These are phyloP conservation scores for Crassisporium funariophilum DNA, from an alignment of 768 basidiomycete species.

Conservation along the genomic window DNA sequence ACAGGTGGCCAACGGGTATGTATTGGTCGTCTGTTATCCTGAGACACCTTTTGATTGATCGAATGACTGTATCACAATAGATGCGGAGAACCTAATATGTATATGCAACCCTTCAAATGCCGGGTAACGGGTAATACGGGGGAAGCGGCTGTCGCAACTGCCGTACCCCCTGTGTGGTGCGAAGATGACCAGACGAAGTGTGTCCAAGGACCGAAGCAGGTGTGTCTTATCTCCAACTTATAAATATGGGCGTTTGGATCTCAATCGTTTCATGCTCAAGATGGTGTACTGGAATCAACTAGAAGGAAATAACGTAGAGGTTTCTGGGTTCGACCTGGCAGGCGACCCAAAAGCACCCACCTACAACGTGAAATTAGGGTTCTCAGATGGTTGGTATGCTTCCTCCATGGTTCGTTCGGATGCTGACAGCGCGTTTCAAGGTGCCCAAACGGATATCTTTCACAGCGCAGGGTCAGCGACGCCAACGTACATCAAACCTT, in stretches of 20 bases:
- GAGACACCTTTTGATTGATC: not conserved
- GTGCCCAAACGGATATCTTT: conserved; percentile 26
- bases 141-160: conserved; percentile 29
- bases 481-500: conserved; percentile 1
- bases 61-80: conserved; percentile 20
- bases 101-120: conserved; percentile 43
- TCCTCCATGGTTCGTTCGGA: not conserved
- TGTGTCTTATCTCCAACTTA: conserved; percentile 5
- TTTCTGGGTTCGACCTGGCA: conserved; percentile 42
- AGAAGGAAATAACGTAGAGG: conserved; percentile 45
- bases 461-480: not conserved
- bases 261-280: conserved; percentile 10
- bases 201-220: conserved; percentile 42
- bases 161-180: conserved; percentile 43
- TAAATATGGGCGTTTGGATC: not conserved
- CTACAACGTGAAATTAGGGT: conserved; percentile 40
- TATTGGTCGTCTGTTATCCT: not conserved
- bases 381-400: conserved; percentile 27
- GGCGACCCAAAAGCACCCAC: conserved; percentile 41
- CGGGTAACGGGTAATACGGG: conserved; percentile 39
- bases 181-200: conserved; percentile 36
- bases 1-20: conserved; percentile 26
- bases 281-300: conserved; percentile 47
- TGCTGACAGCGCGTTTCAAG: not conserved
- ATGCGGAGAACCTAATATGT: conserved; percentile 49